These are phyloP conservation scores for Oryza punctata DNA, from an alignment of 176 grass and related monocot species.

Conservation along the genomic window DNA sequence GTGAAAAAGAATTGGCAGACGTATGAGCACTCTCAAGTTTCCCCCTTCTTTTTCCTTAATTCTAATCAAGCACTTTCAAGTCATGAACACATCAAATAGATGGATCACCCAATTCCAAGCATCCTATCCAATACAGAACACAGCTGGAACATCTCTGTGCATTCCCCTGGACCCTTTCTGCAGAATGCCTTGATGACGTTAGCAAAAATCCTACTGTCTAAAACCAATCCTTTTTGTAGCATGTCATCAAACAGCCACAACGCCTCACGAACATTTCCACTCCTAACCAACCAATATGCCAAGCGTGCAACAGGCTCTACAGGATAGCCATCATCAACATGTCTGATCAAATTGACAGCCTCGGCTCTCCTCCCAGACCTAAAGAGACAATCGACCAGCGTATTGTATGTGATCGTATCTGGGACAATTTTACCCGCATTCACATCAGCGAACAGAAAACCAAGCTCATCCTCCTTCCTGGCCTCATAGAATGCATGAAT, in stretches of 20 bases:
- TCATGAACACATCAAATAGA: slow-evolving; percentile 21
- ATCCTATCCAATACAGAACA: slow-evolving; percentile 76
- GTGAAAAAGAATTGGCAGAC: slow-evolving; percentile 7
- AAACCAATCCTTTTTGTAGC: slow-evolving; percentile 50
- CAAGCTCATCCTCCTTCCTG: slow-evolving; percentile 57
- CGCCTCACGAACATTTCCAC: slow-evolving; percentile 49
- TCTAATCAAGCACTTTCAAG: not conserved
- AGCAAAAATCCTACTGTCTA: slow-evolving; percentile 65
- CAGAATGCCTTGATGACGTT: slow-evolving; percentile 85
- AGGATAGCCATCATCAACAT: slow-evolving; percentile 57
- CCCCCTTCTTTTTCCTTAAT: not conserved
- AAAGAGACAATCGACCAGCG: slow-evolving; percentile 72
- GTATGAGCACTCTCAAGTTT: not conserved
- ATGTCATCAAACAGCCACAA: slow-evolving; percentile 79
- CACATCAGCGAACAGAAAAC: slow-evolving; percentile 60
- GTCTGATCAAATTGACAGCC: slow-evolving; percentile 65
- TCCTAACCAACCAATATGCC: slow-evolving; percentile 74
- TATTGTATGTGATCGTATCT: slow-evolving; percentile 61
- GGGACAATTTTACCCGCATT: slow-evolving; percentile 55
- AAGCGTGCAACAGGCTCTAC: slow-evolving; percentile 57
- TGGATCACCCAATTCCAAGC: slow-evolving; percentile 51
- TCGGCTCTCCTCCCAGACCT: slow-evolving; percentile 62
- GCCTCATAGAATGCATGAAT: slow-evolving; percentile 68
- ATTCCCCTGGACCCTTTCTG: slow-evolving; percentile 61
- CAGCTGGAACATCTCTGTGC: slow-evolving; percentile 51